Percentiles rank a stretch among this genome's conserved stretches.
Conservation (phyloP, 108 stramenopile genomes). For the Seminavis robusta region DNA sequence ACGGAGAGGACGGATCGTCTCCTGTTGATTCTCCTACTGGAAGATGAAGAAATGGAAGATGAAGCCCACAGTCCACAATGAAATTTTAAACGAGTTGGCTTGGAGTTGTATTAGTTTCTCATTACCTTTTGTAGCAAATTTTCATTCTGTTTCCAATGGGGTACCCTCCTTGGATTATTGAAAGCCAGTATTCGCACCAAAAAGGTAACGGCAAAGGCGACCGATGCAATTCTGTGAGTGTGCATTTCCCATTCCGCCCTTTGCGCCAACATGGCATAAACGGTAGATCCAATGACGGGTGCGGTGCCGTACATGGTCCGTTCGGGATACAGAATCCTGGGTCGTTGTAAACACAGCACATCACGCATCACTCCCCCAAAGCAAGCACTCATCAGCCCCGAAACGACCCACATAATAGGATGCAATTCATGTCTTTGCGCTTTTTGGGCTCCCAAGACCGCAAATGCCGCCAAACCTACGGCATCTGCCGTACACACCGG, state of each 20-base stretch:
- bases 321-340: constrained; percentile 22
- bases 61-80: too few species aligned
- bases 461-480: constrained; percentile 29
- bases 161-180: constrained; percentile 13
- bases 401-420: constrained; percentile 16
- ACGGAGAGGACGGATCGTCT: too few species aligned
- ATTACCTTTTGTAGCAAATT: too few species aligned
- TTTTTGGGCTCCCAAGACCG: constrained; percentile 20
- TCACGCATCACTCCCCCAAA: constrained; percentile 35
- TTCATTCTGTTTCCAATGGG: constrained; percentile 9
- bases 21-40: too few species aligned
- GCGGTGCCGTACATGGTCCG: constrained; percentile 18
- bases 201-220: constrained; percentile 15
- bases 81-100: too few species aligned
- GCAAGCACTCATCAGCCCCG: constrained; percentile 21
- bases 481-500: constrained; percentile 15
- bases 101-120: too few species aligned
- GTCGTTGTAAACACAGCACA: constrained; percentile 23
- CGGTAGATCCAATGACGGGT: constrained; percentile 8
- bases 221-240: neutral
- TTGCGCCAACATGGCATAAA: constrained; percentile 7
- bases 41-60: too few species aligned
- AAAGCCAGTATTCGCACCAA: constrained; percentile 6
- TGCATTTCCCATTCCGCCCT: neutral
- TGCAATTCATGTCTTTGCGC: constrained; percentile 13